Conservation (phyloP, 2,329 filamentous ascomycete species). For the Alternaria sp. region DNA sequence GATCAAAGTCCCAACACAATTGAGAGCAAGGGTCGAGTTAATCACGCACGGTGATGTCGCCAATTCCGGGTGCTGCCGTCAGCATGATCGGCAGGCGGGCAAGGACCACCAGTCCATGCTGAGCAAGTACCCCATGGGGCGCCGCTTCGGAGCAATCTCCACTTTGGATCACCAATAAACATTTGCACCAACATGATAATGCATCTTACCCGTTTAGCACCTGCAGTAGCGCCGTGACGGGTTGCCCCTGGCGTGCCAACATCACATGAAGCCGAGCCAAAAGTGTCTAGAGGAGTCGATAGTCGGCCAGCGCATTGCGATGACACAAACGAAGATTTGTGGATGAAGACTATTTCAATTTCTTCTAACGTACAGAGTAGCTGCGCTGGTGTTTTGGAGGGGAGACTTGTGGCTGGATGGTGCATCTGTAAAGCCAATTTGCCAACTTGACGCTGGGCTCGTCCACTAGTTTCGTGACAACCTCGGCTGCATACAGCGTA, state of each 20-base stretch:
- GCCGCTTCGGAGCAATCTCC: conserved; percentile 17
- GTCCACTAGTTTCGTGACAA: conserved; percentile 45
- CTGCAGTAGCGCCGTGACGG: conserved; percentile 8
- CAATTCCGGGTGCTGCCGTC: background rate
- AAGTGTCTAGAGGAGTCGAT: background rate
- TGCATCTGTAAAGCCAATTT: conserved; percentile 62
- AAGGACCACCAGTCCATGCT: conserved; percentile 5
- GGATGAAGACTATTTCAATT: background rate
- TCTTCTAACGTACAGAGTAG: conserved; percentile 2
- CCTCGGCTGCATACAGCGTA: conserved; percentile 41
- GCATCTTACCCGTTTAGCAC: background rate
- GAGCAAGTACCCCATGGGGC: conserved; percentile 12
- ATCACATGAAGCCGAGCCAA: conserved; percentile 23
- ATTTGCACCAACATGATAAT: background rate
- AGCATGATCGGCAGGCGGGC: conserved; percentile 7
- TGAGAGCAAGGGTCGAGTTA: background rate
- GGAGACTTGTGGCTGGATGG: conserved; percentile 31
- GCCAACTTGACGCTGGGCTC: conserved; percentile 61
- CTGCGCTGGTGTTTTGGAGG: conserved; percentile 10
- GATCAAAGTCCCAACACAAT: background rate
- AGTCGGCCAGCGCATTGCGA: background rate
- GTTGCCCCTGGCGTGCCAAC: background rate
- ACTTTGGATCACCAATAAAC: conserved; percentile 21
- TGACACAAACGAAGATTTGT: background rate
- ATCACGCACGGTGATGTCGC: conserved; percentile 2